Evolutionary conservation across 139 green algal genomes (phyloP), one percentile per base, ranked within the genome.

Genomic region (Haematococcus lacustris): DNA sequence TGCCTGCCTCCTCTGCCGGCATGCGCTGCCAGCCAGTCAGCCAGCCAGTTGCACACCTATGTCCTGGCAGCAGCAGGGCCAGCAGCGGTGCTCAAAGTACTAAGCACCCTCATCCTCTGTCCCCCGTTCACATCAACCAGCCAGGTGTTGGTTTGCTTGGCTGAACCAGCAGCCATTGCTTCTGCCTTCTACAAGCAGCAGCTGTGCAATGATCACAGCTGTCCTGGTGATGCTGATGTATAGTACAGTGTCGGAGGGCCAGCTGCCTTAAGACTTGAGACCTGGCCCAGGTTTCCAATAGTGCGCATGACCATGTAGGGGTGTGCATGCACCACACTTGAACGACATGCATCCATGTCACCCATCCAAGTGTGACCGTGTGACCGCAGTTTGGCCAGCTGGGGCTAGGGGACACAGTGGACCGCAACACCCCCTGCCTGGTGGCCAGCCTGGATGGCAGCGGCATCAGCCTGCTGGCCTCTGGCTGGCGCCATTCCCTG

Each of bases 401-500:
- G 51, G 90, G 90, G 13, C 71, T 92, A 2, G 88, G 86, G 26
- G 76, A 84, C 73, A 76, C 66, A 25, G 71, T 81, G 38, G 89
- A 93, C 70, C 73, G 76, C 30, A 71, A 53, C 35, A 28, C 63
- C 4, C 88, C 88, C 28, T 73, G 66, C 38, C 38, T 74, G 5
- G 83, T 92, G 68, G 34, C 71, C 28, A 73, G 37, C 40, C 63
- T 88, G 28, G 53, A 39, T 17, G 74, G 59, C 28, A 68, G 81
- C 67, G 61, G 39, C 0, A 78, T 96, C 0, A 51, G 59, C 32
- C 51, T 78, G 70, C 78, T 97, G 60, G 76, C 87, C 23, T 96
- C 88, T 78, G 93, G 92, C 17, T 97, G 92, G 91, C 80, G 88
- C 33, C 93, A 97, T 82, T 93, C 88, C 1, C 35, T 94, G 39